Evolutionary conservation across 306 rosid genomes (phyloP).

Genomic region (Crotalaria pallida): DNA sequence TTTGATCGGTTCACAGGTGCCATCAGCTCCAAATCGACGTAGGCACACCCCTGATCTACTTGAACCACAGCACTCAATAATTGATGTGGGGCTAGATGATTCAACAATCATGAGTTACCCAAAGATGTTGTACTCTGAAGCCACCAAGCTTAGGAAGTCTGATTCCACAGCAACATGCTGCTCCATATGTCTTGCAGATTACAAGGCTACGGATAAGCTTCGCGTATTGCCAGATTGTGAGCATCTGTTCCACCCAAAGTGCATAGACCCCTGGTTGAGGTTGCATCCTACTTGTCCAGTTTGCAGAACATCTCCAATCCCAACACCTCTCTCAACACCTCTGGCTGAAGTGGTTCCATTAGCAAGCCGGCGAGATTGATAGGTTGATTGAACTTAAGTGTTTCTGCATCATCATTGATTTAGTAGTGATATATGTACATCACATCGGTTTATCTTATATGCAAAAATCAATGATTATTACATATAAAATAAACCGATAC

Average conservation of each 20-base stretch:
- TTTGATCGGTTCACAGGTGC: background rate
- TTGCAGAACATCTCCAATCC: conserved; percentile 85
- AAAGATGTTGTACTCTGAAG: conserved; percentile 63
- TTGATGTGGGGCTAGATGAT: conserved; percentile 74
- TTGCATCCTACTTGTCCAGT: conserved; percentile 84
- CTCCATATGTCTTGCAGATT: conserved; percentile 79
- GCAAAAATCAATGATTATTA: too few species aligned
- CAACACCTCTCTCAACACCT: conserved; percentile 89
- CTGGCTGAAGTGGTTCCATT: conserved; percentile 87
- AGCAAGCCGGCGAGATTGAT: conserved; percentile 49
- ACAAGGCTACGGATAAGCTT: conserved; percentile 50
- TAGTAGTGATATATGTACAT: too few species aligned
- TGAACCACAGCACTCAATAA: conserved; percentile 33
- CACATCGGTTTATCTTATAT: too few species aligned
- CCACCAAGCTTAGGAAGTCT: conserved; percentile 44
- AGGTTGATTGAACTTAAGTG: conserved; percentile 8
- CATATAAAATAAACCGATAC: too few species aligned
- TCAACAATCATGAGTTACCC: conserved; percentile 62
- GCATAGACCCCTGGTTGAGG: conserved; percentile 88
- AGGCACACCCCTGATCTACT: conserved; percentile 15
- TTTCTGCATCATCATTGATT: too few species aligned
- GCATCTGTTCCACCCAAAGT: conserved; percentile 65
- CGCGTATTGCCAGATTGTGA: conserved; percentile 74
- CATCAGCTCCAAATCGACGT: background rate
- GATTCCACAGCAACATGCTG: conserved; percentile 56